phyloP scores from a whole-genome alignment of 1,139 yeast genomes.

The Saccharomyces hybrid region DNA sequence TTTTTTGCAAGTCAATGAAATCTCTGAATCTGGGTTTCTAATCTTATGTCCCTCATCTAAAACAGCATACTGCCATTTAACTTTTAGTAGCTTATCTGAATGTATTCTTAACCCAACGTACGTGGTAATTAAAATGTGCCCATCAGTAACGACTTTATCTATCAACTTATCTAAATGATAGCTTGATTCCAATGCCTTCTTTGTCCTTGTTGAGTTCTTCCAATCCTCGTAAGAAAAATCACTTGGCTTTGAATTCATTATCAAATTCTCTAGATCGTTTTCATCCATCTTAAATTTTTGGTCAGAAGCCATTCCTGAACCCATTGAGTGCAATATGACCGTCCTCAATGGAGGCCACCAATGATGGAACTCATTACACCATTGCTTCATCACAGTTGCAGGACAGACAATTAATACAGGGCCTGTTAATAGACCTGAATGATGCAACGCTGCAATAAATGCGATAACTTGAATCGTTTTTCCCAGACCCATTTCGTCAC shows the following conservation, averaged over 20 bases:
- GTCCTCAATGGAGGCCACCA: slow-evolving; percentile 98
- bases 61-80: slow-evolving; percentile 83
- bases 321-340: slow-evolving; percentile 83
- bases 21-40: slow-evolving; percentile 87
- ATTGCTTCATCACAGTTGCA: slow-evolving; percentile 90
- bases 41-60: slow-evolving; percentile 96
- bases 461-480: slow-evolving; percentile 90
- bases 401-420: slow-evolving; percentile 91
- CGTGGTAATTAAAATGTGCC: slow-evolving; percentile 85
- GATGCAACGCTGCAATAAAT: slow-evolving; percentile 83
- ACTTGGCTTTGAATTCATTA: slow-evolving; percentile 42
- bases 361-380: slow-evolving; percentile 91
- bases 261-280: slow-evolving; percentile 35
- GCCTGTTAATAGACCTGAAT: slow-evolving; percentile 62
- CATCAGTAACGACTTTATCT: slow-evolving; percentile 38
- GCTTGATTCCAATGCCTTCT: slow-evolving; percentile 24
- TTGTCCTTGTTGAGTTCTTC: slow-evolving; percentile 21
- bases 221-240: slow-evolving; percentile 37
- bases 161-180: slow-evolving; percentile 27
- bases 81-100: slow-evolving; percentile 57
- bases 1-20: slow-evolving; percentile 78
- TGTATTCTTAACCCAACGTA: slow-evolving; percentile 85
- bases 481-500: slow-evolving; percentile 98
- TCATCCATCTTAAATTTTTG: slow-evolving; percentile 37
- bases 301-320: slow-evolving; percentile 65